A percentile compares a stretch with the other conserved stretches of the same genome.
These are phyloP conservation scores for Trametes elegans DNA, from an alignment of 768 basidiomycete genomes.

Conservation along the genomic window DNA sequence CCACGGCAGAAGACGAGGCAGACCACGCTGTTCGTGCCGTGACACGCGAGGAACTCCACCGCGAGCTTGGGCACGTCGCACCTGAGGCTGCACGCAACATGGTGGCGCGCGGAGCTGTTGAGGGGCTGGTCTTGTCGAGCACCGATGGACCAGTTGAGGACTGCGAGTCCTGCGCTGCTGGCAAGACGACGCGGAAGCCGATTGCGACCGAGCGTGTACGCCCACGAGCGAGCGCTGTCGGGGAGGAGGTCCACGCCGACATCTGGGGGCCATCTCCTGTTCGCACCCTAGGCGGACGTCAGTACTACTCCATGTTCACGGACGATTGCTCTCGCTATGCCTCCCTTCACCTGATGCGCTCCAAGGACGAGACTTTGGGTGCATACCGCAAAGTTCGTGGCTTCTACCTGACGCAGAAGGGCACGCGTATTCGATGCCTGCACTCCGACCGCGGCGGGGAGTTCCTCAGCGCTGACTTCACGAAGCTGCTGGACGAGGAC, in stretches of 20 bases:
- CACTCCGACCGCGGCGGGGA: constrained; percentile 43
- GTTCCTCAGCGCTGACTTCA: constrained; percentile 29
- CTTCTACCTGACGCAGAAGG: constrained; percentile 34
- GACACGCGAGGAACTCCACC: constrained; percentile 30
- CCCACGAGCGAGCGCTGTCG: constrained; percentile 30
- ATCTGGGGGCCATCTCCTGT: constrained; percentile 46
- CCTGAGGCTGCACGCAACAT: constrained; percentile 23
- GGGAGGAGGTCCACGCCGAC: constrained; percentile 40
- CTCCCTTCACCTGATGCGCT: constrained; percentile 31
- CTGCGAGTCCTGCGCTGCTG: constrained; percentile 42
- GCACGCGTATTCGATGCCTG: constrained; percentile 31
- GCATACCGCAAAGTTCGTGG: constrained; percentile 36
- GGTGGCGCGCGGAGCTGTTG: constrained; percentile 30
- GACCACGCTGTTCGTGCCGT: neutral
- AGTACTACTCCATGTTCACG: constrained; percentile 29
- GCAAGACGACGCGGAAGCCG: constrained; percentile 37
- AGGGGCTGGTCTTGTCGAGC: constrained; percentile 28
- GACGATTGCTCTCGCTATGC: constrained; percentile 28
- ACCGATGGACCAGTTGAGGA: constrained; percentile 21
- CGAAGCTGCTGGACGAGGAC: constrained; percentile 27
- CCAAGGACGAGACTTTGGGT: constrained; percentile 35
- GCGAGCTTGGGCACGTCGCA: constrained; percentile 35
- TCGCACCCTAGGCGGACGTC: constrained; percentile 19
- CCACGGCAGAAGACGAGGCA: neutral
- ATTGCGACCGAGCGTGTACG: constrained; percentile 27